phyloP scores from a whole-genome alignment of 495 filamentous ascomycete genomes.

The Pseudoneurospora amorphoporcata region DNA sequence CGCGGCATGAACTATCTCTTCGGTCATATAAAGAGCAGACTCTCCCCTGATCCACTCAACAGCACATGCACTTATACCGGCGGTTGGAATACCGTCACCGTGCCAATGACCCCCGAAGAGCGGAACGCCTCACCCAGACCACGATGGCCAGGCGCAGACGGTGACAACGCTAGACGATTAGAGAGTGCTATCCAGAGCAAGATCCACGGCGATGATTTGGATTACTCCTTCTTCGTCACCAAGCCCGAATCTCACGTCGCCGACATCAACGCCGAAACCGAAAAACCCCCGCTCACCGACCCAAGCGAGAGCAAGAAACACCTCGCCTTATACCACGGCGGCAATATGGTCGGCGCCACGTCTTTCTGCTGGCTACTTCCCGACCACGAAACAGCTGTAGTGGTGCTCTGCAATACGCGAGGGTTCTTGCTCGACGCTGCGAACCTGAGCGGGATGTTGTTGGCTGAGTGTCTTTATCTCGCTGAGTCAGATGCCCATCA shows the following conservation, averaged over 20 bases:
- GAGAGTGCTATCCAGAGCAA: background rate
- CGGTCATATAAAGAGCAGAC: background rate
- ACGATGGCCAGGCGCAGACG: slow-evolving; percentile 10
- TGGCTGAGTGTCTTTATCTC: slow-evolving; percentile 2
- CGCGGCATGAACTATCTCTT: slow-evolving; percentile 2
- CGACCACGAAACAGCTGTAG: slow-evolving; percentile 2
- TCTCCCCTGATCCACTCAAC: background rate
- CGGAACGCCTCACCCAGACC: background rate
- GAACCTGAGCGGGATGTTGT: slow-evolving; percentile 6
- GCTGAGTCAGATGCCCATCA: background rate
- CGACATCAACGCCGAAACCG: no score
- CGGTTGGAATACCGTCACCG: slow-evolving; percentile 2
- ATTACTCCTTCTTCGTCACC: background rate
- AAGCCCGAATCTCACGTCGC: background rate
- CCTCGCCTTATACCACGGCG: slow-evolving; percentile 12
- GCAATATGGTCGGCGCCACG: slow-evolving; percentile 17
- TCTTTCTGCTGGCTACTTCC: slow-evolving; percentile 9
- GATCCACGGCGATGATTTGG: background rate
- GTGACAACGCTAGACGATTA: slow-evolving; percentile 5
- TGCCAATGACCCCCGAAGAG: background rate
- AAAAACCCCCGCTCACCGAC: background rate
- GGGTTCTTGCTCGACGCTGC: slow-evolving; percentile 9
- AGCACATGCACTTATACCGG: slow-evolving; percentile 4
- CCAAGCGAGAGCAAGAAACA: background rate
- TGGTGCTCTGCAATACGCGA: slow-evolving; percentile 12